Evolutionary conservation across 495 filamentous ascomycete genomes (phyloP).

Genomic region (Aspergillus haitiensis): DNA sequence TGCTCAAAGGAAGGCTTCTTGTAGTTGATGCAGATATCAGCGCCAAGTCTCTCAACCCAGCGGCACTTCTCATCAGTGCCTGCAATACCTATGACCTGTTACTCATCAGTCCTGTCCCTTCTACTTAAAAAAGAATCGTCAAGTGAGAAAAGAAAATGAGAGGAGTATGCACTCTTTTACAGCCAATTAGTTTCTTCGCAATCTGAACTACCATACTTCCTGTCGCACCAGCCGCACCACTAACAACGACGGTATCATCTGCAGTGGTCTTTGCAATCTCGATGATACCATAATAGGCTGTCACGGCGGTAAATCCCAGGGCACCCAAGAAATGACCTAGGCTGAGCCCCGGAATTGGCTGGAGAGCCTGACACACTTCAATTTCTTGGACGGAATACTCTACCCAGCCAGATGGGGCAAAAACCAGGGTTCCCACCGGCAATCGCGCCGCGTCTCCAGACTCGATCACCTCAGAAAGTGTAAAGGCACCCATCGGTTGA

Average conservation of each 20-base stretch:
- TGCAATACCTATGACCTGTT: conserved; percentile 56
- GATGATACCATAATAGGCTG: conserved; percentile 53
- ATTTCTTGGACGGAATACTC: conserved; percentile 50
- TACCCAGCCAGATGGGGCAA: conserved; percentile 46
- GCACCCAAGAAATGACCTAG: conserved; percentile 52
- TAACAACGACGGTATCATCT: conserved; percentile 49
- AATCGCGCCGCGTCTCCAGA: conserved; percentile 30
- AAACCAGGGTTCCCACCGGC: conserved; percentile 41
- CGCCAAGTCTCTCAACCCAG: conserved; percentile 62
- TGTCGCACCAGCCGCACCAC: conserved; percentile 49
- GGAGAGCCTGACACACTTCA: conserved; percentile 28
- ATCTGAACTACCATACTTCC: conserved; percentile 51
- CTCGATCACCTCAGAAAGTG: conserved; percentile 49
- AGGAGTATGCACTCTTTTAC: conserved; percentile 42
- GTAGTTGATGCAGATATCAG: conserved; percentile 69
- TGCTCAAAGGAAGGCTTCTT: conserved; percentile 56
- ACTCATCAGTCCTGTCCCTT: conserved; percentile 25
- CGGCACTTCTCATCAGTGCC: conserved; percentile 65
- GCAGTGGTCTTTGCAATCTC: conserved; percentile 37
- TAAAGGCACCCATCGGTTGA: conserved; percentile 56
- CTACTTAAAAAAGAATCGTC: neutral
- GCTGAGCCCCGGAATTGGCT: conserved; percentile 35
- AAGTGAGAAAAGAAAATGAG: neutral
- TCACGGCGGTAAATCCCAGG: conserved; percentile 50
- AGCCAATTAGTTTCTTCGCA: conserved; percentile 56